Evolutionary conservation across 108 stramenopile genomes (phyloP).

Genomic region (Phaeodactylum tricornutum): DNA sequence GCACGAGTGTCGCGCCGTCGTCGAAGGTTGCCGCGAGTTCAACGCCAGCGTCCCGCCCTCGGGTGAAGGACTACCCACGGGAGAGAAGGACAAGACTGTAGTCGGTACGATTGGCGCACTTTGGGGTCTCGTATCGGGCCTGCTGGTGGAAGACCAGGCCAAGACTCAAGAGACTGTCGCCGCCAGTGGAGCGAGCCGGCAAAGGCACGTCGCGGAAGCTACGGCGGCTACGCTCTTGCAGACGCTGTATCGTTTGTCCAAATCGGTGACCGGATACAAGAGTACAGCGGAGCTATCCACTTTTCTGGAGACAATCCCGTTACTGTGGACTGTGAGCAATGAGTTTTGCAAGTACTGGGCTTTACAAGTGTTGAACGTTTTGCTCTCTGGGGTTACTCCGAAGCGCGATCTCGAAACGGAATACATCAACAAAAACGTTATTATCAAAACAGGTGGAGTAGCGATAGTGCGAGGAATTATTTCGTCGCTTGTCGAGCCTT

Average conservation of each 20-base stretch:
- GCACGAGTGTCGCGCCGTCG: constrained; percentile 27
- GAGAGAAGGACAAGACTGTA: constrained; percentile 36
- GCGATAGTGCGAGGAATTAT: constrained; percentile 27
- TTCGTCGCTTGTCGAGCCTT: constrained; percentile 14
- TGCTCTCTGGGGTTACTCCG: constrained; percentile 16
- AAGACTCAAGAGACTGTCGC: constrained; percentile 4
- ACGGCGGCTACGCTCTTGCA: constrained; percentile 35
- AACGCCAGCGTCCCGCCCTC: constrained; percentile 50
- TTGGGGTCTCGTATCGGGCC: constrained; percentile 31
- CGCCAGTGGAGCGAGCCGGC: no score
- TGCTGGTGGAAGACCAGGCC: constrained; percentile 13
- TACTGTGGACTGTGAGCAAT: constrained; percentile 29
- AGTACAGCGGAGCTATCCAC: constrained; percentile 31
- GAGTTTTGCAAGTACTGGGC: constrained; percentile 45
- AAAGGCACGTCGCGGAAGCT: constrained; percentile 18
- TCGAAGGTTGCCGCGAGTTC: constrained; percentile 51
- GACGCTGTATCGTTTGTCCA: constrained; percentile 36
- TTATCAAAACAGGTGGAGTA: constrained; percentile 34
- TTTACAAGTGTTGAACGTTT: constrained; percentile 20
- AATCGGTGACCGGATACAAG: constrained; percentile 41
- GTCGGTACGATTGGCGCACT: constrained; percentile 36
- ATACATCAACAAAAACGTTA: constrained; percentile 56
- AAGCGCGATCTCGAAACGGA: constrained; percentile 35
- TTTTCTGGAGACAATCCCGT: constrained; percentile 21
- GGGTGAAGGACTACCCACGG: constrained; percentile 25